phyloP scores from a whole-genome alignment of 768 basidiomycete species.

The Tulasnella sp. region DNA sequence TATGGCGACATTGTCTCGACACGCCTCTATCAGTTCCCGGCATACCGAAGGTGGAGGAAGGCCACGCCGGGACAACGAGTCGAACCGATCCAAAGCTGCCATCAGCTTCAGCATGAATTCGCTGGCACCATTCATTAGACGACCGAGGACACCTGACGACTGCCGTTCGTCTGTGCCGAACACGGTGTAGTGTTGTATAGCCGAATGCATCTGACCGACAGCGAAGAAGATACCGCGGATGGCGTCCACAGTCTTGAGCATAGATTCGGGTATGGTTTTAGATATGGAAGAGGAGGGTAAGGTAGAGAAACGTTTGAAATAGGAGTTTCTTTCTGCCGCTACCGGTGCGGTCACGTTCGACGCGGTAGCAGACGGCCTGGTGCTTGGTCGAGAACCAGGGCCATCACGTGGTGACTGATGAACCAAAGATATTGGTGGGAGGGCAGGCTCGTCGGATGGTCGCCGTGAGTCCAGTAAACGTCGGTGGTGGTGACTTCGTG shows the following conservation, averaged over 20 bases:
- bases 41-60: conserved; percentile 63
- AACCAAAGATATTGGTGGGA: neutral
- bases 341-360: conserved; percentile 39
- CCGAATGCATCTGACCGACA: conserved; percentile 79
- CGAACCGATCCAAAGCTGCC: conserved; percentile 81
- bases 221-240: conserved; percentile 87
- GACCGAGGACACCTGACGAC: conserved; percentile 63
- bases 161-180: conserved; percentile 69
- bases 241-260: conserved; percentile 68
- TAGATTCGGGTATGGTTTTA: conserved; percentile 53
- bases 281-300: conserved; percentile 49
- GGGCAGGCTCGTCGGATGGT: conserved; percentile 2
- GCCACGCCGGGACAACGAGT: conserved; percentile 55
- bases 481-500: conserved; percentile 1
- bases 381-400: conserved; percentile 11
- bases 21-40: conserved; percentile 65
- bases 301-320: conserved; percentile 85
- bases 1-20: conserved; percentile 67
- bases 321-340: conserved; percentile 75
- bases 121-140: conserved; percentile 78
- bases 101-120: conserved; percentile 73
- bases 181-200: conserved; percentile 74
- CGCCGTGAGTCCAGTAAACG: conserved; percentile 1
- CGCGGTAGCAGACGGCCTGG: conserved; percentile 17
- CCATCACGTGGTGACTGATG: neutral